Percentiles rank a stretch among this genome's conserved stretches.
Conservation (phyloP, 495 filamentous ascomycete species). For the Talaromyces thailandensis region DNA sequence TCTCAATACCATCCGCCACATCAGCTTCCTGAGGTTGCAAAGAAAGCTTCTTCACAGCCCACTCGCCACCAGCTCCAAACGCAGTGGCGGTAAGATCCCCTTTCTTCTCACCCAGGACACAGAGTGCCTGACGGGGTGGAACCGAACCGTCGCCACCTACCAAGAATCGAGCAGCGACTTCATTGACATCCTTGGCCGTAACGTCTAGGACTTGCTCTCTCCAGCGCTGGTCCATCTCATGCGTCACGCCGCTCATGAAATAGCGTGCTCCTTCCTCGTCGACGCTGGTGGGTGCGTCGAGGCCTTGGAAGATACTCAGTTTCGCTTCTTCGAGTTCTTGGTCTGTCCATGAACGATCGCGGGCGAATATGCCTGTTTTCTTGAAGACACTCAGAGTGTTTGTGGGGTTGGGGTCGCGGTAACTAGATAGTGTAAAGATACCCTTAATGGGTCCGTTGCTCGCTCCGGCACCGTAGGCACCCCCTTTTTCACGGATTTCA, state of each 20-base stretch:
- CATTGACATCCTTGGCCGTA: slow-evolving; percentile 66
- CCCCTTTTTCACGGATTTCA: slow-evolving; percentile 96
- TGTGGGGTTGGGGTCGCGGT: slow-evolving; percentile 91
- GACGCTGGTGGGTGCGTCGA: slow-evolving; percentile 89
- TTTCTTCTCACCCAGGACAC: slow-evolving; percentile 76
- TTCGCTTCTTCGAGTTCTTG: slow-evolving; percentile 93
- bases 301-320: slow-evolving; percentile 84
- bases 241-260: slow-evolving; percentile 76
- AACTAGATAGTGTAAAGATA: slow-evolving; percentile 88
- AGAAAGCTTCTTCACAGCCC: slow-evolving; percentile 36
- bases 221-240: slow-evolving; percentile 82
- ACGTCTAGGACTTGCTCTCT: slow-evolving; percentile 86
- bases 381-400: slow-evolving; percentile 82
- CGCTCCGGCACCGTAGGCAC: slow-evolving; percentile 89
- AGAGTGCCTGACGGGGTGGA: slow-evolving; percentile 44
- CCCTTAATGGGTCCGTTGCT: slow-evolving; percentile 72
- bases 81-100: slow-evolving; percentile 42
- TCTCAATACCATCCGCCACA: slow-evolving; percentile 3
- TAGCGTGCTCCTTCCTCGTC: slow-evolving; percentile 76
- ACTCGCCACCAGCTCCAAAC: slow-evolving; percentile 29
- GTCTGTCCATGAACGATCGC: slow-evolving; percentile 74
- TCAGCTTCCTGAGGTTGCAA: slow-evolving; percentile 17
- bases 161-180: slow-evolving; percentile 73
- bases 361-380: slow-evolving; percentile 74
- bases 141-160: slow-evolving; percentile 39